Evolutionary conservation across 2,329 filamentous ascomycete genomes (phyloP).

Genomic region (Lomentospora prolificans): DNA sequence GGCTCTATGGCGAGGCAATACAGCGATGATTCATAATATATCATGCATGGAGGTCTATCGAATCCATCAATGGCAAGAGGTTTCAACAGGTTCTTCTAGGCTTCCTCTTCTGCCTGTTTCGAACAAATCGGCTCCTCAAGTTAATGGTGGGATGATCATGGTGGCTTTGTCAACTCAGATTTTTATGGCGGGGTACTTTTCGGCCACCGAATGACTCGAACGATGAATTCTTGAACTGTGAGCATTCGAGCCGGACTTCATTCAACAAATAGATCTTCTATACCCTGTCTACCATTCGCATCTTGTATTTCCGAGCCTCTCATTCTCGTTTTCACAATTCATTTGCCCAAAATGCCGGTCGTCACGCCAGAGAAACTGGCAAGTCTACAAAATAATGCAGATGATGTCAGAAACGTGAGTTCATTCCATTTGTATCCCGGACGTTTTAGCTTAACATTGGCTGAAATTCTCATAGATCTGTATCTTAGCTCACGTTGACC

Average conservation of each 20-base stretch:
- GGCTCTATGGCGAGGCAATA: too few species aligned
- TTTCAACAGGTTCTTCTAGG: too few species aligned
- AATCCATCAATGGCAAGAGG: too few species aligned
- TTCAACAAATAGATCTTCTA: neutral
- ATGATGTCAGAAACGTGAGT: conserved; percentile 85
- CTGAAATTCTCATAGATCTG: conserved; percentile 64
- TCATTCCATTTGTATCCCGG: neutral
- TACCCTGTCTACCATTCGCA: conserved; percentile 2
- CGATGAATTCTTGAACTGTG: neutral
- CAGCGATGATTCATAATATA: too few species aligned
- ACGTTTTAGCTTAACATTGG: conserved; percentile 10
- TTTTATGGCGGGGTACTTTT: neutral
- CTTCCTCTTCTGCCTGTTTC: too few species aligned
- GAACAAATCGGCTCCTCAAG: too few species aligned
- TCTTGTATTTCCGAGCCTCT: conserved; percentile 9
- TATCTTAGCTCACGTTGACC: conserved; percentile 92
- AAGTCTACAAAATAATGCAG: conserved; percentile 74
- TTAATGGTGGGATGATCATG: too few species aligned
- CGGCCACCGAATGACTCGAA: neutral
- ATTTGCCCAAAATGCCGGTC: conserved; percentile 63
- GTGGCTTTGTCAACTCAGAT: neutral
- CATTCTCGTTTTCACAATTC: conserved; percentile 11
- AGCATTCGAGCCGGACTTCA: neutral
- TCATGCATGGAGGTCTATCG: too few species aligned
- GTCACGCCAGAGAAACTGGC: conserved; percentile 86